These are phyloP conservation scores for Leptographium wingfieldii DNA, from an alignment of 2,329 filamentous ascomycete species.

Conservation along the genomic window DNA sequence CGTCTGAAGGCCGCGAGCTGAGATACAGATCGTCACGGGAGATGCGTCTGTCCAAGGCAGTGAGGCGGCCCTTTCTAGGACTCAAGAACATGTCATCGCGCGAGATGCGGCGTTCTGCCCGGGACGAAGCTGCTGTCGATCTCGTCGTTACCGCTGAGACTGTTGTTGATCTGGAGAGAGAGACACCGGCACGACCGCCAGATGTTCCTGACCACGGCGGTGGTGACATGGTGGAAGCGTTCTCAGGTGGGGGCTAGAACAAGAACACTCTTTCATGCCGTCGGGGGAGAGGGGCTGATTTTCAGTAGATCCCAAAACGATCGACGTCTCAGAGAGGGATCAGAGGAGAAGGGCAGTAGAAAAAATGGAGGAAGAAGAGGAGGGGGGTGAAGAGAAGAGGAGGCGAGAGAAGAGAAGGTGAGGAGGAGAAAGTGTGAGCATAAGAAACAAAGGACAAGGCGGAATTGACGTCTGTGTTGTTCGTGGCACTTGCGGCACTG, in stretches of 20 bases:
- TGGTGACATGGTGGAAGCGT: slow-evolving; percentile 8
- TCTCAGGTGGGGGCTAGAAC: slow-evolving; percentile 17
- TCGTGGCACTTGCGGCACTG: not conserved
- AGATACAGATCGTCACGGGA: slow-evolving; percentile 30
- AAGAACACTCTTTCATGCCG: slow-evolving; percentile 17
- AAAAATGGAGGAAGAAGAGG: not conserved
- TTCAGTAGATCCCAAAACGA: slow-evolving; percentile 19
- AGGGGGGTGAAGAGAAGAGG: not conserved
- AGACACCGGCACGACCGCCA: not conserved
- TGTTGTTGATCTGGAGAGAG: not conserved
- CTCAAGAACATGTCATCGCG: not conserved
- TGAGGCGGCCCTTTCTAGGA: too few species aligned
- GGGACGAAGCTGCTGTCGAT: not conserved
- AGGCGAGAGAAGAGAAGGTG: not conserved
- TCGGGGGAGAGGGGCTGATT: slow-evolving; percentile 14
- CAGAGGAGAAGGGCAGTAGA: slow-evolving; percentile 14
- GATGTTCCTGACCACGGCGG: not conserved
- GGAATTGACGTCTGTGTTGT: not conserved
- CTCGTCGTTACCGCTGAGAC: not conserved
- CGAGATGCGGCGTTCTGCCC: not conserved
- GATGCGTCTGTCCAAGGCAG: slow-evolving; percentile 11
- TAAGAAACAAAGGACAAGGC: not conserved
- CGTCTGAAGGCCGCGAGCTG: slow-evolving; percentile 6
- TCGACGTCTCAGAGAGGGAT: slow-evolving; percentile 20
- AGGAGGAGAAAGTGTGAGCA: not conserved